Base-by-base conservation (phyloP, 805 yeast species). In the Zygoascus tannicola region DNA sequence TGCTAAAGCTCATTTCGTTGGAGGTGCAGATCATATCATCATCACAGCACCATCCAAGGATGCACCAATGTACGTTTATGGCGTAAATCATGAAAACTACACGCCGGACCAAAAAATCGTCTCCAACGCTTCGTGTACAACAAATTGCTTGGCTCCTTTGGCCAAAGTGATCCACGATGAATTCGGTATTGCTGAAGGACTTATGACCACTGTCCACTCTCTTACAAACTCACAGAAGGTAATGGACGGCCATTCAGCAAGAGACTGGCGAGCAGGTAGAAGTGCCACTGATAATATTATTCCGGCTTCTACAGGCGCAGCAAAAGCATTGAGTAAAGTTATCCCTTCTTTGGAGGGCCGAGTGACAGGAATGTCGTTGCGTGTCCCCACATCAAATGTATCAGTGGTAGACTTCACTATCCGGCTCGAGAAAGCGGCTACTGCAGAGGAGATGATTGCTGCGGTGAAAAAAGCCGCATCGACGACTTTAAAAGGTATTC, bases 181-280 rank as follows among this genome's bases (percentile, higher is more conserved):
- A 57, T 85, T 80, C 66, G 92, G 94, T 50, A 81, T 85, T 60
- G 83, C 80, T 62, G 85, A 84, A 68, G 95, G 92, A 70, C 76
- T 85, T 64, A 85, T 85, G 95, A 85, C 95, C 70, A 86, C 95
- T 51, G 88, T 86, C 55, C 95, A 85, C 78, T 83, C 95, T 63
- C 81, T 84, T 71, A 85, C 95, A 56, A 95, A 95, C 58, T 83
- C 95, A 59, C 95, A 85, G 72, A 86, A 86, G 80, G 81, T 94
- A 51, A 95, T 85, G 53, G 95, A 85, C 68, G 95, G 95, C 71
- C 94, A 95, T 61, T 84, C 94, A 67, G 85, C 81, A 77, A 85
- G 86, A 77, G 95, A 85, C 76, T 85, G 95, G 95, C 83, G 95
- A 80, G 95, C 95, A 67, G 95, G 95, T 68, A 82, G 95, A 75